Base-by-base conservation (phyloP, 441 rosid genomes). In the Arabidopsis lyrata region DNA sequence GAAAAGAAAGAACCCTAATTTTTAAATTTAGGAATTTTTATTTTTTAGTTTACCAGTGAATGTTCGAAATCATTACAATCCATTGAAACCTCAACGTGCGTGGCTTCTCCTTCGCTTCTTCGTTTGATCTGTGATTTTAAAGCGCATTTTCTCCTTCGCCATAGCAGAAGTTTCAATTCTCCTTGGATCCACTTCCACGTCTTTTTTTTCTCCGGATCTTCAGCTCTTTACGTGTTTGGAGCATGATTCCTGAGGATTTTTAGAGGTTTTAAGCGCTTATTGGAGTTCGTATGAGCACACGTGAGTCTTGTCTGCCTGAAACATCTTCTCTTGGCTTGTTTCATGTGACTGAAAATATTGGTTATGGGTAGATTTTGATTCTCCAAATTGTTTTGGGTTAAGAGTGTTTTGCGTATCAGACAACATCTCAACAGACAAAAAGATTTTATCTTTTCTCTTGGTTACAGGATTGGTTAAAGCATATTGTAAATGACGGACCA, bases 401-500 rank as follows among this genome's bases (percentile, higher is more conserved):
- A 82, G 83, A 65, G 27, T 14, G n/a, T 18, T 18, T 66, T 64
- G 16, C 11, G 57, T 68, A 59, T 73, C 49, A 20, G 73, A 67
- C 5, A 64, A 24, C 59, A 58, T 45, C 47, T 59, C 15, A 39
- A 60, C 20, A 34, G 50, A 44, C 4, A 24, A 12, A 7, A 54
- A 55, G 35, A 8, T 64, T 50, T 48, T 0, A 39, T 47, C 22
- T 63, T 70, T 10, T 66, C 54, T 47, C 6, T 70, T 52, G 62
- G 38, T 79, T 69, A 42, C 86, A 83, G 90, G 84, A 76, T 65
- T 58, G 29, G 64, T 68, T n/a, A n/a, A n/a, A n/a, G n/a, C n/a
- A 62, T 48, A 72, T 39, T 58, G 24, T 13, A 35, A 20, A 93
- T 95, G 99, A 84, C 84, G 60, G 96, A 90, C 68, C 53, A 83